Base-by-base conservation (phyloP, 768 basidiomycete genomes). In the Fibroporia radiculosa region DNA sequence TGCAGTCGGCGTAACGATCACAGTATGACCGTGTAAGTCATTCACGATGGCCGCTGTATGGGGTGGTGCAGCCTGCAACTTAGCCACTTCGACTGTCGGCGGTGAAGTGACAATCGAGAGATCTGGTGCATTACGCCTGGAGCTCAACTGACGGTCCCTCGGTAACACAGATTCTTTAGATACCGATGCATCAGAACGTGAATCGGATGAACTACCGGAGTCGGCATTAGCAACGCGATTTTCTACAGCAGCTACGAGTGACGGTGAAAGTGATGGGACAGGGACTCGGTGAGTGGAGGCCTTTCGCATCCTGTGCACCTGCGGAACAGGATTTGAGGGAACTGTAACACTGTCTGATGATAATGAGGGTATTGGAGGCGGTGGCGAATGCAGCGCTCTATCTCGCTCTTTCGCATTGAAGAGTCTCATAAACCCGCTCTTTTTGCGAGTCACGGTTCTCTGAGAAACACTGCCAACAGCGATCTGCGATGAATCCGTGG, bases 371-470 rank as follows among this genome's bases (percentile, higher is more conserved):
- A 85, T 71, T 14, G 84, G 79, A 1, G 74, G 73, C 6, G 63
- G 61, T 4, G 56, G 58, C 63, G 18, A 75, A 71, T 46, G 49
- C 29, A 36, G 51, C 25, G 32, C 73, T 40, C 71, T 71, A 19
- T 66, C 64, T 40, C 64, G 64, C 16, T 65, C 65, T 56, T 72
- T 76, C 16, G 72, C 70, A 54, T 81, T 78, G 58, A 90, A 88
- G 10, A 91, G 64, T 40, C 82, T 70, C 80, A 90, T 76, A 57
- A 91, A 86, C 3, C 75, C 87, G 50, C 86, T 89, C 60, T 83
- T 89, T 68, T 84, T 88, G 48, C 82, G 82, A 54, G 76, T 85
- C 40, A 90, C 60, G 1, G 63, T 51, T 53, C 77, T 82, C 8
- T 66, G 66, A 22, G 66, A 56, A 39, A 51, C 34, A 41, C 48